These are phyloP conservation scores for Epichloe amarillans DNA, from an alignment of 2,329 filamentous ascomycete genomes.

Conservation along the genomic window DNA sequence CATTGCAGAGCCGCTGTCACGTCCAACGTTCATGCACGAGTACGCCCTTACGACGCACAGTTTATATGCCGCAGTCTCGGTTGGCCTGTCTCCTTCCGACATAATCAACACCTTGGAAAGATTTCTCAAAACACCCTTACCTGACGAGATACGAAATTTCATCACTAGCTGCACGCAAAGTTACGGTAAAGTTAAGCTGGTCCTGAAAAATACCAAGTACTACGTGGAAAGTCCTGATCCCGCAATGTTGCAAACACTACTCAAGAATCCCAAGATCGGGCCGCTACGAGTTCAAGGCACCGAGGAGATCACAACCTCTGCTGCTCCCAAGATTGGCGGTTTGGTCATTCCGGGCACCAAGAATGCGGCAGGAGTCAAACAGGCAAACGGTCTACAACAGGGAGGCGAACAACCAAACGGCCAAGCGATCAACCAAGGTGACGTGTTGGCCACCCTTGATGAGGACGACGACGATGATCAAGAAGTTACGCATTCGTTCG, in stretches of 20 bases:
- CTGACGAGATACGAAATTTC: constrained; percentile 66
- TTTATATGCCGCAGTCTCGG: constrained; percentile 87
- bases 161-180: constrained; percentile 71
- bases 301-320: constrained; percentile 62
- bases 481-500: constrained; percentile 83
- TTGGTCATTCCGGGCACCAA: constrained; percentile 91
- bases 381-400: constrained; percentile 38
- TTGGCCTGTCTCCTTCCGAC: constrained; percentile 78
- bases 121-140: constrained; percentile 78
- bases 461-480: constrained; percentile 83
- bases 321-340: constrained; percentile 73
- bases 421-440: constrained; percentile 43
- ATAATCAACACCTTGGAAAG: constrained; percentile 82
- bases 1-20: constrained; percentile 83
- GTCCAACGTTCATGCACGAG: constrained; percentile 84
- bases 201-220: constrained; percentile 87
- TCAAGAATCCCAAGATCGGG: constrained; percentile 73
- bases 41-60: constrained; percentile 86
- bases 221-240: constrained; percentile 88
- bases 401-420: constrained; percentile 27
- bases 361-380: constrained; percentile 76
- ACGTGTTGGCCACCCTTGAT: constrained; percentile 60
- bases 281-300: constrained; percentile 61
- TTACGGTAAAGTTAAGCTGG: constrained; percentile 91
- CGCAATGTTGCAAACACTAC: constrained; percentile 69